Base-by-base conservation (phyloP, 305 asterid species). In the Rubia tinctorum region DNA sequence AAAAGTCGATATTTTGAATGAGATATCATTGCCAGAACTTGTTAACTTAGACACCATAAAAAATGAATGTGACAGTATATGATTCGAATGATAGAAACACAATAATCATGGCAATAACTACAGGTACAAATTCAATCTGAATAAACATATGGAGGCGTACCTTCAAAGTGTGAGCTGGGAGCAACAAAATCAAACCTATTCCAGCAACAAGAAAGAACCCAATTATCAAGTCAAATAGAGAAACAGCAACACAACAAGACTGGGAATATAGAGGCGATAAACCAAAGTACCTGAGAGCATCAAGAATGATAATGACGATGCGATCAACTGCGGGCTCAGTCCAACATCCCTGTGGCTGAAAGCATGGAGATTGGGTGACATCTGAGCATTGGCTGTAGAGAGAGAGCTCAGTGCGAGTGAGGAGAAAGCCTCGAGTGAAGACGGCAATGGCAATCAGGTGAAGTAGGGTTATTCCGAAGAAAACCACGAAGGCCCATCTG, bases 101-200 rank as follows among this genome's bases (percentile, higher is more conserved):
- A 51, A 43, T 10, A 61, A 27, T 27, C 66, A 37, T 27, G 18
- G 14, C 8, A 40, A 40, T 40, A 23, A 60, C 40, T 23, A 62
- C 44, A 30, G n/a, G 10, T 4, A 62, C 43, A 62, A 27, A 30
- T 63, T 34, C 68, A 63, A 34, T 61, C 40, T 13, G 44, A 63
- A 20, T 12, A 8, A 23, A 58, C 61, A 20, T n/a, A 72, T 2
- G 5, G n/a, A 51, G 22, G 44, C 86, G 69, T 80, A 83, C 96
- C 97, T 74, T 86, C 75, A 68, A 86, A 94, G 81, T 88, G 86
- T 22, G 96, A 71, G 75, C 97, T 94, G 37, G 97, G 97, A 79
- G 99, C 99, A 72, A 89, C 93, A 76, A 94, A 94, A 85, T 94
- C 99, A 72, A 91, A 90, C 93, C 99, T 93, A 53, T 78, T 78